Evolutionary conservation across 2,329 filamentous ascomycete genomes (phyloP), one percentile per base, ranked within the genome.

Genomic region (Peltaster fructicola): DNA sequence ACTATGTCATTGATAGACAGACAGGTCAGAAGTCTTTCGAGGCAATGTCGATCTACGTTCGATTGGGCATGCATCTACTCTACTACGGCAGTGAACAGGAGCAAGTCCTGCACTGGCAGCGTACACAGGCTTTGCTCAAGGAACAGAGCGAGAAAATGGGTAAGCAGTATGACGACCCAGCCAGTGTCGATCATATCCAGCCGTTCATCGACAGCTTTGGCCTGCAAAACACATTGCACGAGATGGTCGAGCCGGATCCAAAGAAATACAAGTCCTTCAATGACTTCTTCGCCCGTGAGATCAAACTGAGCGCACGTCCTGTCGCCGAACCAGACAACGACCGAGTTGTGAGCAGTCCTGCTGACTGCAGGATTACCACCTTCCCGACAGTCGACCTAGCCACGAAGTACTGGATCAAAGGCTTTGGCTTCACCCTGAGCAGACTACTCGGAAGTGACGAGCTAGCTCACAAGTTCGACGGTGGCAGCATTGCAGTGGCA

Each of bases 391-490:
- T 52, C 14, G 45, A 48, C 22, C 33, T 51, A 4, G 52, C 52
- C 3, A 53, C 44, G 6, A 51, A 50, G 26, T 52, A 52, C 33
- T 54, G 52, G 52, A 53, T 55, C 44, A 55, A 54, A 36, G 52
- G 52, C 6, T 42, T 37, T 17, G 50, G 50, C n/a, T 55, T 55
- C 35, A 49, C 49, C 1, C 14, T 54, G 3, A 34, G 31, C 4
- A 37, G 29, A 11, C 38, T 55, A 11, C 33, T 55, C 5, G 33
- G 30, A 6, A 37, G 36, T 4, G 35, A 33, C 2, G 30, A 34
- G 1, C 27, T 50, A 4, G 52, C 51, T 1, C 26, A 39, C 11
- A 17, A 36, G 7, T 52, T 54, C 23, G 40, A 48, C 5, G 47
- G 43, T 4, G 52, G 51, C n/a, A 30, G 31, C 14, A 46, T 55